phyloP scores from a whole-genome alignment of 2,329 filamentous ascomycete species.

The Colletotrichum orchidophilum region DNA sequence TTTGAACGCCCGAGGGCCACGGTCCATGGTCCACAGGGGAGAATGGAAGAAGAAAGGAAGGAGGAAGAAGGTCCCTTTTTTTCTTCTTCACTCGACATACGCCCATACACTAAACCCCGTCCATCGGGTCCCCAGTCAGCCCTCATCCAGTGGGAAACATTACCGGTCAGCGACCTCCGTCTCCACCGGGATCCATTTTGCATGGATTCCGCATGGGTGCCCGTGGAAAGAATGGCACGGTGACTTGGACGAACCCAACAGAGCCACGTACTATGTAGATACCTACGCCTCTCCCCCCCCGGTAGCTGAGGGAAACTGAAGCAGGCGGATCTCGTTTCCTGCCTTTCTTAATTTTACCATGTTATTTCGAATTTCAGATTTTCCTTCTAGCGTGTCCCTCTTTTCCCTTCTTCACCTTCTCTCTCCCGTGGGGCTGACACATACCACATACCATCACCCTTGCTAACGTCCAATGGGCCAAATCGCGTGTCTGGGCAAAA shows the following conservation, averaged over 20 bases:
- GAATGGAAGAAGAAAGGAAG: background rate
- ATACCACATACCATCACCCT: too few species aligned
- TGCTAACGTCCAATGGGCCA: background rate
- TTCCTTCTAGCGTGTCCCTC: slow-evolving; percentile 29
- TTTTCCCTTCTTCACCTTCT: slow-evolving; percentile 33
- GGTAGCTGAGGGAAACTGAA: slow-evolving; percentile 2
- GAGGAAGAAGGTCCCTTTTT: background rate
- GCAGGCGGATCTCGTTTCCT: slow-evolving; percentile 21
- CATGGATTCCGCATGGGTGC: background rate
- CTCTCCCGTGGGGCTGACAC: background rate
- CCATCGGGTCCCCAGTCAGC: background rate
- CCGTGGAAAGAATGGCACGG: background rate
- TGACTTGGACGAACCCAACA: slow-evolving; percentile 6
- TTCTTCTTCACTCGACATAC: background rate
- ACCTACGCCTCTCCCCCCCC: background rate
- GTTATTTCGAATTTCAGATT: slow-evolving; percentile 19
- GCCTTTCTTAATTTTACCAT: slow-evolving; percentile 30
- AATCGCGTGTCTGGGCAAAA: slow-evolving; percentile 10
- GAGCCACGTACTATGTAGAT: background rate
- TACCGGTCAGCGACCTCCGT: slow-evolving; percentile 4
- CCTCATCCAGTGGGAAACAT: slow-evolving; percentile 29
- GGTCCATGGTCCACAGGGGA: background rate
- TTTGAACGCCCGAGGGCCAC: background rate
- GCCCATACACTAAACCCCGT: background rate
- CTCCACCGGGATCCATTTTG: slow-evolving; percentile 2